phyloP scores from a whole-genome alignment of 169 alveolate species.

The Plasmodium chabaudi region DNA sequence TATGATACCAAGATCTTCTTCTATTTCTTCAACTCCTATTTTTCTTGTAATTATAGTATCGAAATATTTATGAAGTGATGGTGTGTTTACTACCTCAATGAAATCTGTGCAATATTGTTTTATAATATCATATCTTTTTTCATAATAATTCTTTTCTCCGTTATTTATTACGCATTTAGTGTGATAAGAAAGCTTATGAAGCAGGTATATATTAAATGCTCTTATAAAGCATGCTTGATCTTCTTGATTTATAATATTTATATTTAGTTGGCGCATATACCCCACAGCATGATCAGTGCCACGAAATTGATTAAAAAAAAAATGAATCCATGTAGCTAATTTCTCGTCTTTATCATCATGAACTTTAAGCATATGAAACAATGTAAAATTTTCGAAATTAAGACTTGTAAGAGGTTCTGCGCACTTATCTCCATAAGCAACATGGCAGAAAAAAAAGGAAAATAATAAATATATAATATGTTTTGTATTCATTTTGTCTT shows the following conservation, averaged over 20 bases:
- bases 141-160: background rate
- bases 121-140: background rate
- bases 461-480: slow-evolving; percentile 10
- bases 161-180: slow-evolving; percentile 7
- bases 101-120: slow-evolving; percentile 2
- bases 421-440: slow-evolving; percentile 20
- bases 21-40: too few species aligned
- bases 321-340: slow-evolving; percentile 52
- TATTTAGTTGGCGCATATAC: slow-evolving; percentile 7
- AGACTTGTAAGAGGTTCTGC: slow-evolving; percentile 4
- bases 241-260: slow-evolving; percentile 19
- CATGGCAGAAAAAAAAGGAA: slow-evolving; percentile 22
- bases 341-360: background rate
- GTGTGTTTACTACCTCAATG: background rate
- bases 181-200: slow-evolving; percentile 25
- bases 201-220: slow-evolving; percentile 37
- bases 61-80: background rate
- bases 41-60: too few species aligned
- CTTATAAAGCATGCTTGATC: slow-evolving; percentile 26
- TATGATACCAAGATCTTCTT: background rate
- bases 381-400: slow-evolving; percentile 10
- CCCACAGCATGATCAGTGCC: slow-evolving; percentile 10
- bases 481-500: slow-evolving; percentile 40
- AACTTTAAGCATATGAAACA: background rate
- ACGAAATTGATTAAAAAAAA: slow-evolving; percentile 43